A percentile compares a stretch with the other conserved stretches of the same genome.
These are phyloP conservation scores for Vachellia pachyceras DNA, from an alignment of 306 rosid species.

Conservation along the genomic window DNA sequence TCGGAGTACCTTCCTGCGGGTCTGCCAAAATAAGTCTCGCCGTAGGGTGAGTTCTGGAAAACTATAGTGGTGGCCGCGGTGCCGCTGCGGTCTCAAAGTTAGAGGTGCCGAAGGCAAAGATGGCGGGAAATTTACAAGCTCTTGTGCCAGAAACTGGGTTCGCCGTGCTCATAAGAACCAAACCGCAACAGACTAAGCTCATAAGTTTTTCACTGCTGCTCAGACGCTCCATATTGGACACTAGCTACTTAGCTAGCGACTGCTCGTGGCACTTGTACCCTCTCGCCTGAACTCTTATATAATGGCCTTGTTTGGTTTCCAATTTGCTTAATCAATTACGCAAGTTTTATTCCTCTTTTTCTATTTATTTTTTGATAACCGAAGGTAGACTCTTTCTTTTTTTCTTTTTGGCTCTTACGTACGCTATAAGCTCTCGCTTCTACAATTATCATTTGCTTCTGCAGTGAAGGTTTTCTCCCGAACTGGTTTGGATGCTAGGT, in stretches of 20 bases:
- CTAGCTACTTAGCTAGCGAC: background rate
- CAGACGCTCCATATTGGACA: slow-evolving; percentile 43
- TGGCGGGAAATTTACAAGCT: slow-evolving; percentile 53
- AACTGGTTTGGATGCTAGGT: no score
- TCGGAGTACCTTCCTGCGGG: slow-evolving; percentile 41
- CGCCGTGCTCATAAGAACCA: slow-evolving; percentile 15
- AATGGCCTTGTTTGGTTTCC: background rate
- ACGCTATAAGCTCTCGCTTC: no score
- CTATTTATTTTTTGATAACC: no score
- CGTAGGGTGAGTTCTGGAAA: slow-evolving; percentile 42
- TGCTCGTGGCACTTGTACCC: background rate
- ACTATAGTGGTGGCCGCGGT: background rate
- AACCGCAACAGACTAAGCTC: background rate
- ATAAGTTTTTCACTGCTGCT: background rate
- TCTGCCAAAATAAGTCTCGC: slow-evolving; percentile 47
- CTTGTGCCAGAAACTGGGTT: slow-evolving; percentile 24
- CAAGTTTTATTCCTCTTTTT: background rate
- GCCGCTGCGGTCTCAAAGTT: slow-evolving; percentile 58
- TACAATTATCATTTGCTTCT: no score
- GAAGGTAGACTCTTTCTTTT: no score
- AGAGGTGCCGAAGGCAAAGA: slow-evolving; percentile 63
- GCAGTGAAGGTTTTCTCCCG: no score
- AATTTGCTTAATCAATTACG: background rate
- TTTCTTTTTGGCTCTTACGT: no score
- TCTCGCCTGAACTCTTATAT: background rate